Evolutionary conservation across 2,329 filamentous ascomycete genomes (phyloP).

Genomic region (Colletotrichum spinosum): DNA sequence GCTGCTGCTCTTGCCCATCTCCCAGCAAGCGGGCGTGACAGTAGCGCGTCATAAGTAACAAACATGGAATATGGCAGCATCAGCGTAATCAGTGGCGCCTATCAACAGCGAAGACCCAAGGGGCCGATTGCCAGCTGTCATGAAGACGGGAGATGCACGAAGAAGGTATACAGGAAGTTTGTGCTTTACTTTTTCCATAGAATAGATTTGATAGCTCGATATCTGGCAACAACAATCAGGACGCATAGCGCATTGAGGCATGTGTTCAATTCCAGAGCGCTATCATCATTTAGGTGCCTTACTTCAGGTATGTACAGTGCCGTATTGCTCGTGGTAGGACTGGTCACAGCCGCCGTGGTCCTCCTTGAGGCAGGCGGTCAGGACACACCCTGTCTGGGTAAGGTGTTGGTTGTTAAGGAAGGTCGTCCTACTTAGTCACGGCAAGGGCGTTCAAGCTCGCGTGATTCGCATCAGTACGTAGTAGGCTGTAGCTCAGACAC

Average conservation of each 20-base stretch:
- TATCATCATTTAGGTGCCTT: too few relatives aligned
- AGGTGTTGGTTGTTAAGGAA: slow-evolving; percentile 4
- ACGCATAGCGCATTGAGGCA: too few relatives aligned
- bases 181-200: too few relatives aligned
- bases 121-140: neutral
- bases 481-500: neutral
- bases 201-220: too few relatives aligned
- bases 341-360: too few relatives aligned
- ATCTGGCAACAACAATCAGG: too few relatives aligned
- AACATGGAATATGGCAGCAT: slow-evolving; percentile 29
- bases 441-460: slow-evolving; percentile 24
- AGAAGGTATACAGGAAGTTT: too few relatives aligned
- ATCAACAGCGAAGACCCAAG: slow-evolving; percentile 15
- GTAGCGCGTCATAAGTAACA: slow-evolving; percentile 15
- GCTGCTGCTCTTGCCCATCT: slow-evolving; percentile 16
- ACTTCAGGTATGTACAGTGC: too few relatives aligned
- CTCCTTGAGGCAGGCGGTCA: too few relatives aligned
- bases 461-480: neutral
- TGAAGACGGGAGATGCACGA: too few relatives aligned
- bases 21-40: neutral
- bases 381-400: slow-evolving; percentile 13
- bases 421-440: neutral
- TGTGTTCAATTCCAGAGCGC: too few relatives aligned
- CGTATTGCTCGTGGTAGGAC: too few relatives aligned
- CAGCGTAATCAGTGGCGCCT: neutral